These are phyloP conservation scores for Chaetomidium leptoderma DNA, from an alignment of 495 filamentous ascomycete species.

Conservation along the genomic window DNA sequence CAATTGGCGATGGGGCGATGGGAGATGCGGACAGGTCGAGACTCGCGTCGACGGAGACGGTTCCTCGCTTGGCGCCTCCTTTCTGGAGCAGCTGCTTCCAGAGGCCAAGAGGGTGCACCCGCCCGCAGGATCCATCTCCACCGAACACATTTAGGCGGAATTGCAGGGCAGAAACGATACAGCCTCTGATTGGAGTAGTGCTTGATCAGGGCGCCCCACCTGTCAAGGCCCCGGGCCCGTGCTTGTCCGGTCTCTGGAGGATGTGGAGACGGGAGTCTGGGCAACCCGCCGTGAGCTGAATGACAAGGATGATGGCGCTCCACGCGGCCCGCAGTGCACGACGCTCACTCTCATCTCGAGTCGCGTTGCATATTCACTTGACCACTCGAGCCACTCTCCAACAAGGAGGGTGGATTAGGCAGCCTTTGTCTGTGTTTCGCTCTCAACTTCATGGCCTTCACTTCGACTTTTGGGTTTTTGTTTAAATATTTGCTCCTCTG, in stretches of 20 bases:
- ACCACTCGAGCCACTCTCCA: not conserved
- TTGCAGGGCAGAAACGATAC: slow-evolving; percentile 19
- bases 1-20: not conserved
- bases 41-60: not conserved
- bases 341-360: not conserved
- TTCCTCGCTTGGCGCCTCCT: slow-evolving; percentile 12
- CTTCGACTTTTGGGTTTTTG: not conserved
- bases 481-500: not conserved
- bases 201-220: too few relatives aligned
- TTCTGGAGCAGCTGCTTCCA: not conserved
- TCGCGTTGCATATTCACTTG: not conserved
- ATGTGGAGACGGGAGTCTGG: too few relatives aligned
- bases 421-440: not conserved
- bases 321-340: not conserved
- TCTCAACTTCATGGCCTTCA: not conserved
- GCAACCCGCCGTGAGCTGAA: too few relatives aligned
- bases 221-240: too few relatives aligned
- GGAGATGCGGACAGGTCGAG: not conserved
- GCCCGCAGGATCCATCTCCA: too few relatives aligned
- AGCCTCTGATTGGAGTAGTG: too few relatives aligned
- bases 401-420: not conserved
- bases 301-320: too few relatives aligned
- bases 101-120: too few relatives aligned
- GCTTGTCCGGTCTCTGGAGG: too few relatives aligned
- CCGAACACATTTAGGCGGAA: slow-evolving; percentile 19